Evolutionary conservation across 2,329 filamentous ascomycete species (phyloP).

Genomic region (Colletotrichum orbiculare): DNA sequence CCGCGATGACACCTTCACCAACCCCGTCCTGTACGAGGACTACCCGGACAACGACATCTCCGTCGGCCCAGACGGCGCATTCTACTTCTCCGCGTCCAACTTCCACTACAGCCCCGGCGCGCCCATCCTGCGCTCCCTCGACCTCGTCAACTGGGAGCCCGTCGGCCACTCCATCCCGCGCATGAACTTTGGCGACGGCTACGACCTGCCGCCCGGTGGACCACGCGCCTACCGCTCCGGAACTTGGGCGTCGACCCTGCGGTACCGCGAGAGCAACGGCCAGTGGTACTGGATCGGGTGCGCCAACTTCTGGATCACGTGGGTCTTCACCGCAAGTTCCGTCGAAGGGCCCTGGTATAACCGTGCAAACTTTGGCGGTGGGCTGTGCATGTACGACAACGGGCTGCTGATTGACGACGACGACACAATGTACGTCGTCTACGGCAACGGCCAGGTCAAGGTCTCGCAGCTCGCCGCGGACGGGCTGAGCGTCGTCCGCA

Average conservation of each 20-base stretch:
- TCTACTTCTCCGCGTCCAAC: conserved; percentile 66
- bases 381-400: conserved; percentile 66
- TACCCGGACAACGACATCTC: conserved; percentile 66
- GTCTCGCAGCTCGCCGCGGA: conserved; percentile 63
- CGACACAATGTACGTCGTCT: conserved; percentile 68
- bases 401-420: conserved; percentile 69
- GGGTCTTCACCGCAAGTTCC: conserved; percentile 61
- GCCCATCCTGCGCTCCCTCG: conserved; percentile 64
- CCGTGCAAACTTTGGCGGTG: conserved; percentile 47
- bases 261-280: conserved; percentile 60
- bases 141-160: conserved; percentile 64
- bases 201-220: conserved; percentile 54
- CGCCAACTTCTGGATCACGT: conserved; percentile 60
- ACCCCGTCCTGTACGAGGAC: conserved; percentile 67
- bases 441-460: conserved; percentile 59
- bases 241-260: conserved; percentile 66
- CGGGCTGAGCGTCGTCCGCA: conserved; percentile 56
- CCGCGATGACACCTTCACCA: conserved; percentile 49
- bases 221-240: conserved; percentile 61
- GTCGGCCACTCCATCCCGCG: conserved; percentile 57
- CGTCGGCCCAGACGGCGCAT: conserved; percentile 59
- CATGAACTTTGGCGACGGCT: conserved; percentile 58
- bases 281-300: conserved; percentile 70
- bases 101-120: conserved; percentile 68
- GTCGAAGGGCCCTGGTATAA: conserved; percentile 56